Percentiles rank a stretch among this genome's conserved stretches.
Conservation (phyloP, 2,329 filamentous ascomycete genomes). For the Colletotrichum salicis region DNA sequence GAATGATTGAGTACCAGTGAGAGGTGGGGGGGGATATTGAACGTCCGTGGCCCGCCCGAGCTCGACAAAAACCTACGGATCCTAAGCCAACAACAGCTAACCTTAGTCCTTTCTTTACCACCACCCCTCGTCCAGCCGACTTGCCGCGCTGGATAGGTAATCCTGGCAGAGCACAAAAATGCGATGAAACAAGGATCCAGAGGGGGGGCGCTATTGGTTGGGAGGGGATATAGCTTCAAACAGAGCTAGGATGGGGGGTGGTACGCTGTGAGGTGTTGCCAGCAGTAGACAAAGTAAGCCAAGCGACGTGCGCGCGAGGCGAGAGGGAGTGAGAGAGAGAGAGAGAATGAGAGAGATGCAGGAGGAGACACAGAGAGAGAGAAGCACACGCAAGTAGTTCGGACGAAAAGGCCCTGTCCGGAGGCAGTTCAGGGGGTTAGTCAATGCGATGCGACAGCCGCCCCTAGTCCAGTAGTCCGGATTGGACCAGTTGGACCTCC, state of each 20-base stretch:
- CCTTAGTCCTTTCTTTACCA: slow-evolving; percentile 8
- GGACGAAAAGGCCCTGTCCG: slow-evolving; percentile 30
- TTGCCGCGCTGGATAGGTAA: slow-evolving; percentile 24
- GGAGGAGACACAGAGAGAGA: neutral
- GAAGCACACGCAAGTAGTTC: slow-evolving; percentile 32
- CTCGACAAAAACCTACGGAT: slow-evolving; percentile 24
- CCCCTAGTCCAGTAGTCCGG: slow-evolving; percentile 25
- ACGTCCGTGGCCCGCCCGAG: slow-evolving; percentile 34
- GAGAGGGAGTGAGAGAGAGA: neutral
- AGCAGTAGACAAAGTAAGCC: neutral
- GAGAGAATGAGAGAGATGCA: neutral
- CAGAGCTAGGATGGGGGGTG: slow-evolving; percentile 21
- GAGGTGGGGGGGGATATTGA: slow-evolving; percentile 16
- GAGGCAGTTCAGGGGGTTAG: slow-evolving; percentile 17
- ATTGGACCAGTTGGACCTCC: neutral
- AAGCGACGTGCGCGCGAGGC: neutral
- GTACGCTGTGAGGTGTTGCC: slow-evolving; percentile 2
- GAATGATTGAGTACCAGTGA: neutral
- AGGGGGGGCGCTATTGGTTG: slow-evolving; percentile 30
- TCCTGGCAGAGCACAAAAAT: slow-evolving; percentile 16
- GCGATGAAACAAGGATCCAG: slow-evolving; percentile 36
- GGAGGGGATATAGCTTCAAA: slow-evolving; percentile 36
- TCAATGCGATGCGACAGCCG: slow-evolving; percentile 34
- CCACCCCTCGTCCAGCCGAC: slow-evolving; percentile 20
- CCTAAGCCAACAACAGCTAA: slow-evolving; percentile 13